These are phyloP conservation scores for Russula abietina DNA, from an alignment of 768 basidiomycete genomes.

Conservation along the genomic window DNA sequence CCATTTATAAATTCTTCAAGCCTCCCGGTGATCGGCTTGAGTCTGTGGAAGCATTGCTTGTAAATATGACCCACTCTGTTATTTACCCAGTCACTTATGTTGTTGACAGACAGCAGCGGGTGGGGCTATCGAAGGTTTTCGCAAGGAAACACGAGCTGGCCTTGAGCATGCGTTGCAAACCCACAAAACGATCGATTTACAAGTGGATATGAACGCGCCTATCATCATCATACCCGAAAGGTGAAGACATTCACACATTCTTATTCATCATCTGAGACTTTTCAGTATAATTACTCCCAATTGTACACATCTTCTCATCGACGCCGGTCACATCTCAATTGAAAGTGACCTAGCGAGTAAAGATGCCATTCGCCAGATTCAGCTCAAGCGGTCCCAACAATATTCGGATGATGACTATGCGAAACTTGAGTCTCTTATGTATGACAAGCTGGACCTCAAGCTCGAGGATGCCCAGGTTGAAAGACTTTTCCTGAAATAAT, in stretches of 20 bases:
- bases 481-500: not conserved
- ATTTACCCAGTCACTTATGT: slow-evolving; percentile 7
- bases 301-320: slow-evolving; percentile 84
- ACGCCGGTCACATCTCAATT: slow-evolving; percentile 94
- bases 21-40: slow-evolving; percentile 93
- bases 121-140: slow-evolving; percentile 85
- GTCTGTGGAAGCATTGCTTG: slow-evolving; percentile 88
- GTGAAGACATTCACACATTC: slow-evolving; percentile 37
- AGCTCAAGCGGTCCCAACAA: slow-evolving; percentile 74
- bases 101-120: slow-evolving; percentile 72
- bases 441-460: slow-evolving; percentile 79
- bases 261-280: slow-evolving; percentile 6
- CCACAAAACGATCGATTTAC: slow-evolving; percentile 95
- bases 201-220: slow-evolving; percentile 93
- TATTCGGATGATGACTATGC: slow-evolving; percentile 85
- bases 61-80: slow-evolving; percentile 34
- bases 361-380: slow-evolving; percentile 65
- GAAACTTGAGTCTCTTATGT: slow-evolving; percentile 87
- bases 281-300: slow-evolving; percentile 64
- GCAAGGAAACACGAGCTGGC: slow-evolving; percentile 91
- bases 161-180: slow-evolving; percentile 88
- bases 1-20: slow-evolving; percentile 84
- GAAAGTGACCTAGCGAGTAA: slow-evolving; percentile 87
- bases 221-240: slow-evolving; percentile 96
- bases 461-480: slow-evolving; percentile 86